Base-by-base conservation (phyloP, 768 basidiomycete genomes). In the Kondoa malvinella region DNA sequence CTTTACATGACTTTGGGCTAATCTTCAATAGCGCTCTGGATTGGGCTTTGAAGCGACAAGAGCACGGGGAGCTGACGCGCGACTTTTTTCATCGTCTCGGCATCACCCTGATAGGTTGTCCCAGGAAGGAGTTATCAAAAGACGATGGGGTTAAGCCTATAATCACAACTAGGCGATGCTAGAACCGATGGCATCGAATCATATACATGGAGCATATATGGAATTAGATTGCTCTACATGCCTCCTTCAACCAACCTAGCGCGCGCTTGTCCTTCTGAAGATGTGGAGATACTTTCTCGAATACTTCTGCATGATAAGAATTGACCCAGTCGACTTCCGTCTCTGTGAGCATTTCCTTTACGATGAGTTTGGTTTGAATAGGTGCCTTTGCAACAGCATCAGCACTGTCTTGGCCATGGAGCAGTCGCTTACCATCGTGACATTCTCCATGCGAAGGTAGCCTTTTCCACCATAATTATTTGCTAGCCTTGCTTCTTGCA, bases 261-360 rank as follows among this genome's bases (percentile, higher is more conserved):
- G 80, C 80, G 32, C 76, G 62, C 30, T 72, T 66, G 67, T 81
- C 80, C 69, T 84, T 71, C 61, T 81, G 74, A 57, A 99, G 78
- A 67, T 88, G 76, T 25, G 88, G 87, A 16, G 82, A 81, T 2
- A 92, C 80, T 76, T 91, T 92, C 67, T 82, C 81, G 74, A 81
- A 80, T 1, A 86, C 81, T 76, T 90, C 87, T 34, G 78, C 79
- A 76, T 99, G 89, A 74, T 99, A 96, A 1, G 75, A 79, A 73
- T 96, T 84, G 69, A 96, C 69, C 94, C 94, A 97, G 64, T 76
- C 78, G 72, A 80, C 82, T 78, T 97, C 92, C n/a, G 81, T 78
- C 21, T 74, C 79, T 8, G 82, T 81, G 50, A 97, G 75, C 40
- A 97, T 75, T 0, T 75, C 75, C 4, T 77, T 68, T 65, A 92